Evolutionary conservation across 2,329 filamentous ascomycete species (phyloP), one percentile per base, ranked within the genome.

Genomic region (Ophiocordyceps camponoti-saundersi): DNA sequence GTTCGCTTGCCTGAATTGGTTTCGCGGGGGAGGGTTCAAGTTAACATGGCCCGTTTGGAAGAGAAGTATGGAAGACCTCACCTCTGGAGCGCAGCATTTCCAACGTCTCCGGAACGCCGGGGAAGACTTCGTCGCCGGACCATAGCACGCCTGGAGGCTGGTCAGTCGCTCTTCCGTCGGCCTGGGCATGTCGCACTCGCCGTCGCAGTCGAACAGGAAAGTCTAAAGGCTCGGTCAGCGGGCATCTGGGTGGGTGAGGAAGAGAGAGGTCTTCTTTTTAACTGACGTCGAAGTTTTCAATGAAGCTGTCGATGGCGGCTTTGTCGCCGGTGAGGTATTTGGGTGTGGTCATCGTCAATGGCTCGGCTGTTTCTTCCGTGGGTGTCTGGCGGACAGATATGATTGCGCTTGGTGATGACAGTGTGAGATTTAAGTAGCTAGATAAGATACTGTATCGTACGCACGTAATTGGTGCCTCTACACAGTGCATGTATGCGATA

Each of bases 201-300:
- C 92, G 77, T 98, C 92, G 67, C 92, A 98, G 62, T 98, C 92
- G 58, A 98, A 86, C 13, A 98, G 71, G 60, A 98, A 96, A 2
- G 54, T 56, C 55, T 57, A 40, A 34, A 85, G 80, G 87, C 94
- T 55, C 26, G 26, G 26, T 29, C 26, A 29, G 26, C 26, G 26
- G 26, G 5, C 26, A 10, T 29, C 26, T 10, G 48, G 49, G 15
- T 22, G 40, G 12, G 40, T 16, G 40, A 22, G 40, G 13, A 11
- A 18, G 20, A 21, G 20, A 23, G 21, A 49, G 18, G 13, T 3
- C n/a, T n/a, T 22, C 55, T 60, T 59, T 57, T 58, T n/a, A n/a
- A 65, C 87, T 66, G 67, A 95, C 92, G 70, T 98, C 92, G 60
- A 95, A 98, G 60, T 79, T 79, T 65, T 86, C 82, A 50, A 98